Evolutionary conservation across 108 stramenopile species (phyloP).

Genomic region (Nannochloropsis granulata): DNA sequence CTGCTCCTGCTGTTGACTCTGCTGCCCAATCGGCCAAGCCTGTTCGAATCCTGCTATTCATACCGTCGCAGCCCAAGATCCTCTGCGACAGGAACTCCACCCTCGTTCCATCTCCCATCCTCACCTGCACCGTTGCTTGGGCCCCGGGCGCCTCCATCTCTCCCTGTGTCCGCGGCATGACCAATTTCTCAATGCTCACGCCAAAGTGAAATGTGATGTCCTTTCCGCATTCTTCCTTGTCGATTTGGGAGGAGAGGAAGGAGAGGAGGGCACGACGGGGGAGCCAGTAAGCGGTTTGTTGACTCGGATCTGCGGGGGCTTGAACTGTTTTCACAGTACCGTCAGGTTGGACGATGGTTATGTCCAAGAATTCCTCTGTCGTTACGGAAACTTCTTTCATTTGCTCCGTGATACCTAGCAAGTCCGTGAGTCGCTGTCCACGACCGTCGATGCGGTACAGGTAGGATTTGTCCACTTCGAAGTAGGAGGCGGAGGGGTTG

Average conservation of each 20-base stretch:
- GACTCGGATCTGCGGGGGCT: background rate
- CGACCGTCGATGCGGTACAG: constrained; percentile 9
- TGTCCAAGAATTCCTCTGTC: background rate
- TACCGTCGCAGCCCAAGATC: background rate
- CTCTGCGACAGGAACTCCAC: background rate
- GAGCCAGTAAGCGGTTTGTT: background rate
- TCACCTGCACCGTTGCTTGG: background rate
- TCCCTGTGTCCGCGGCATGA: background rate
- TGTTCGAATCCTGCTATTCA: background rate
- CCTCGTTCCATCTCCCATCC: background rate
- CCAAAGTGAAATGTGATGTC: background rate
- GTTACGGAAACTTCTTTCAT: background rate
- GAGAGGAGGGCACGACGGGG: background rate
- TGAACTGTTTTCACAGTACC: background rate
- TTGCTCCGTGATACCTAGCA: constrained; percentile 6
- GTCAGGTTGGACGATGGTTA: background rate
- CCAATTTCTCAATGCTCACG: background rate
- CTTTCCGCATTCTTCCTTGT: background rate
- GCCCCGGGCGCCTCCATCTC: background rate
- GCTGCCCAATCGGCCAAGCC: background rate
- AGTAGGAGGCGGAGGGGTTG: constrained; percentile 8
- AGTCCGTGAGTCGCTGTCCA: background rate
- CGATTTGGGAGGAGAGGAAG: background rate
- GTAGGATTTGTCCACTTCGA: background rate
- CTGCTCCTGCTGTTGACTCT: background rate